Evolutionary conservation across 768 basidiomycete genomes (phyloP).

Genomic region (Mycena crocata): DNA sequence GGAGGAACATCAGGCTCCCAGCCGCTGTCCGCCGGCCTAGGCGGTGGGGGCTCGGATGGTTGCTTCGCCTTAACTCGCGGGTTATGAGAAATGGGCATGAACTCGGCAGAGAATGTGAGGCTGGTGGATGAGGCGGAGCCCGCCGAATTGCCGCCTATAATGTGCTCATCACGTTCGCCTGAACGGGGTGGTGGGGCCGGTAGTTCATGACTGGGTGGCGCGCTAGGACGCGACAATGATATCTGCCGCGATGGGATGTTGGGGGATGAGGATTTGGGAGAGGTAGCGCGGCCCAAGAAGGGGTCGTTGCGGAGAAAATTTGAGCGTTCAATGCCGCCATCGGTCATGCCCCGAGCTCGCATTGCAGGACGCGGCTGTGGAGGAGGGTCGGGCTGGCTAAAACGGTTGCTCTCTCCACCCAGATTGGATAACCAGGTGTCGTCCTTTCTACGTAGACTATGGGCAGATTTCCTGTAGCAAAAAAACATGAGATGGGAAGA

Average conservation of each 20-base stretch:
- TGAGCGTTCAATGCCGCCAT: slow-evolving; percentile 48
- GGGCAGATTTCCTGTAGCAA: slow-evolving; percentile 29
- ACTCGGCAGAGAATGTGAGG: slow-evolving; percentile 54
- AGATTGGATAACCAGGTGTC: slow-evolving; percentile 12
- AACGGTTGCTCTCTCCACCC: slow-evolving; percentile 41
- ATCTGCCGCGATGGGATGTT: slow-evolving; percentile 55
- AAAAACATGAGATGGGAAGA: slow-evolving; percentile 6
- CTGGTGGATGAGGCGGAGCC: slow-evolving; percentile 48
- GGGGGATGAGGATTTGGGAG: slow-evolving; percentile 38
- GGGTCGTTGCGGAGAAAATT: slow-evolving; percentile 44
- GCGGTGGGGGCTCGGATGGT: slow-evolving; percentile 5
- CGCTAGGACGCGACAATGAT: slow-evolving; percentile 58
- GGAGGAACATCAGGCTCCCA: slow-evolving; percentile 32
- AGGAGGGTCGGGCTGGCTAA: slow-evolving; percentile 47
- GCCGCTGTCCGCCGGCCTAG: slow-evolving; percentile 19
- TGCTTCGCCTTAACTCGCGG: slow-evolving; percentile 17
- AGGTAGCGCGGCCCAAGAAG: slow-evolving; percentile 21
- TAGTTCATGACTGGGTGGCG: slow-evolving; percentile 61
- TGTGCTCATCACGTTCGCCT: slow-evolving; percentile 15
- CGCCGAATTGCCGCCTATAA: slow-evolving; percentile 13
- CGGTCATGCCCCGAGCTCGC: slow-evolving; percentile 64
- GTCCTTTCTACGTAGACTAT: slow-evolving; percentile 33
- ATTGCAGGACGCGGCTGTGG: slow-evolving; percentile 51
- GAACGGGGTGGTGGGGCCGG: slow-evolving; percentile 59
- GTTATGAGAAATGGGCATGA: slow-evolving; percentile 4